Base-by-base conservation (phyloP, 805 yeast genomes). In the Ogataea nakhonphanomensis region DNA sequence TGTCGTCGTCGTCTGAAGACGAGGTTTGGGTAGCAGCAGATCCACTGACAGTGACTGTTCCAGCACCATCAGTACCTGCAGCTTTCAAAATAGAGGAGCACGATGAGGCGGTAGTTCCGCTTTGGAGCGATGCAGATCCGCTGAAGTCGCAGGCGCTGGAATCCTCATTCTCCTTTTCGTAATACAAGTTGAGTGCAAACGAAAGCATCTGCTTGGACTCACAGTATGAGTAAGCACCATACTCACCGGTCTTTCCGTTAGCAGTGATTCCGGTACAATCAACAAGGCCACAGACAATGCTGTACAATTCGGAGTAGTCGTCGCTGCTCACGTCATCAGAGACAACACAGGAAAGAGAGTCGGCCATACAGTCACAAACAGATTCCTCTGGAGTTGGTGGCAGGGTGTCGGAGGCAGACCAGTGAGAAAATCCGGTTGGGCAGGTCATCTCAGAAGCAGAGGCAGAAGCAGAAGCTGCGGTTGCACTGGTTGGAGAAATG, bases 311-410 rank as follows among this genome's bases (percentile, higher is more conserved):
- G 41, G 73, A 69, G 60, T 84, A 84, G 54, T 83, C 81, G 3
- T 71, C 71, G 11, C 55, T 51, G 44, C 66, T 70, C 44, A 82
- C 84, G 48, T 65, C 69, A 46, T 68, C 76, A 25, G 66, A 49
- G 41, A 84, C 75, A 47, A 81, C 83, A 76, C 95, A 84, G 15
- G 62, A 38, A 50, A 74, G 67, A 9, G 88, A 65, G 21, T 54
- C 52, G 25, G 71, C 56, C 68, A 82, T 69, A 70, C 95, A 84
- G 45, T 72, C 66, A 71, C 93, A 84, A 41, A 75, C 68, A 33
- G 60, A 71, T 36, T 71, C 59, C 55, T 83, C 73, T 49, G 95
- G 95, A 38, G 88, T 80, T 63, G 93, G 95, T 55, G 95, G 95
- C 58, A 84, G 70, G 24, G 56, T 63, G n/a, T 81, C 70, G 24